Conservation (phyloP, 306 rosid genomes). For the Herpetospermum pedunculosum region DNA sequence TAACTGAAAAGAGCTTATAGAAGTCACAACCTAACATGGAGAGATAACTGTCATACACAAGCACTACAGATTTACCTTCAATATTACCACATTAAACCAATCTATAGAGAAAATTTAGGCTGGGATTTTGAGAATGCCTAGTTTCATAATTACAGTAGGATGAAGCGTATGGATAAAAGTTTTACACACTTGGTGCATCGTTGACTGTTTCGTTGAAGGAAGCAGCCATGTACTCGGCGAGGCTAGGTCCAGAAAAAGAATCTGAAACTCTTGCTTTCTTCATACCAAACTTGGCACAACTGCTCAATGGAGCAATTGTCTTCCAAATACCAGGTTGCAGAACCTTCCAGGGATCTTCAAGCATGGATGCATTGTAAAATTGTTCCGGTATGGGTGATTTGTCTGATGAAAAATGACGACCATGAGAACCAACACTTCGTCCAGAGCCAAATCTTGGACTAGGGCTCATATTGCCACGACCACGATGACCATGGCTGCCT, state of each 20-base stretch:
- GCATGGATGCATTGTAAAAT: slow-evolving; percentile 58
- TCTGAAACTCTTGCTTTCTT: slow-evolving; percentile 26
- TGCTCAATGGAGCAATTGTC: slow-evolving; percentile 2
- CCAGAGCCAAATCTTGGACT: slow-evolving; percentile 41
- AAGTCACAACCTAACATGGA: background rate
- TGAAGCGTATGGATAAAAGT: background rate
- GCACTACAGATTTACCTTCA: background rate
- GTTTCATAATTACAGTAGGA: background rate
- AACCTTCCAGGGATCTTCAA: slow-evolving; percentile 84
- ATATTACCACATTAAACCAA: background rate
- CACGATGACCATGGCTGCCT: slow-evolving; percentile 31
- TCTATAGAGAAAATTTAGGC: background rate
- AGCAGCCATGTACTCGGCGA: slow-evolving; percentile 78
- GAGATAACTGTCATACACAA: background rate
- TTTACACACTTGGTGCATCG: slow-evolving; percentile 24
- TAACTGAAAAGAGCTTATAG: background rate
- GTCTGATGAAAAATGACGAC: slow-evolving; percentile 15
- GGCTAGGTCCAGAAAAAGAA: slow-evolving; percentile 43
- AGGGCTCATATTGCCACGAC: slow-evolving; percentile 17
- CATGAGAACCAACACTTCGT: slow-evolving; percentile 31
- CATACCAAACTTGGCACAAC: slow-evolving; percentile 18
- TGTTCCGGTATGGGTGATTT: slow-evolving; percentile 17
- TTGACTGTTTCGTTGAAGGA: slow-evolving; percentile 47
- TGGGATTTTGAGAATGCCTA: background rate
- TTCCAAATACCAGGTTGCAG: slow-evolving; percentile 44